Conservation (phyloP, 2,329 filamentous ascomycete species). For the Calonectria pteridis region DNA sequence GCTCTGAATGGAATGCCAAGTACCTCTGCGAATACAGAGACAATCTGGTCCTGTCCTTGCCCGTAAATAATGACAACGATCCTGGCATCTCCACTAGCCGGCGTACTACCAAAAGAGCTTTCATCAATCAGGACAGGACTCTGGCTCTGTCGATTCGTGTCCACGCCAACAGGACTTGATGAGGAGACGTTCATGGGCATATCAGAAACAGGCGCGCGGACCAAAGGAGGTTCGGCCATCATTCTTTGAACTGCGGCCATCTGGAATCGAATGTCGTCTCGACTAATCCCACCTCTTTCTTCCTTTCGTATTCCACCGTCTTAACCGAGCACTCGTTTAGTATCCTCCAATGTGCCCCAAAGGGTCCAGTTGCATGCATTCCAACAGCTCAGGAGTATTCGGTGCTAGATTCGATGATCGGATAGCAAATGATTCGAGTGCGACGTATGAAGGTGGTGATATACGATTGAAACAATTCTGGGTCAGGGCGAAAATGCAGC, state of each 20-base stretch:
- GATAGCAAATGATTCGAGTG: conserved; percentile 10
- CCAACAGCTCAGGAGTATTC: conserved; percentile 20
- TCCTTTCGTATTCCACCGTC: conserved; percentile 6
- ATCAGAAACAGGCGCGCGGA: conserved; percentile 43
- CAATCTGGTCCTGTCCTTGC: conserved; percentile 78
- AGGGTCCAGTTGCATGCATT: conserved; percentile 32
- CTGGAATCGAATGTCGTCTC: not conserved
- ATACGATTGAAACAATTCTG: not conserved
- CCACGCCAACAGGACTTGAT: conserved; percentile 44
- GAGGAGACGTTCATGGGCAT: conserved; percentile 42
- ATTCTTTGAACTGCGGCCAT: conserved; percentile 57
- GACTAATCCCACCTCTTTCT: conserved; percentile 24
- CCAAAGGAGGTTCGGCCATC: conserved; percentile 49
- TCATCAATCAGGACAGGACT: conserved; percentile 51
- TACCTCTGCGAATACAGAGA: conserved; percentile 82
- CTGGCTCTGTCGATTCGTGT: conserved; percentile 52
- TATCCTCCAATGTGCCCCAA: conserved; percentile 28
- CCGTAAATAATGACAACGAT: conserved; percentile 78
- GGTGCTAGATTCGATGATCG: not conserved
- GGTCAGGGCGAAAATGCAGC: not conserved
- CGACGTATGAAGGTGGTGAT: not conserved
- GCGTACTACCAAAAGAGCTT: conserved; percentile 59
- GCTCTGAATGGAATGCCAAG: conserved; percentile 79
- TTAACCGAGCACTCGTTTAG: conserved; percentile 13
- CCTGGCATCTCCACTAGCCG: conserved; percentile 66